Evolutionary conservation across 2,329 filamentous ascomycete species (phyloP).

Genomic region (Neofusicoccum cordaticola): DNA sequence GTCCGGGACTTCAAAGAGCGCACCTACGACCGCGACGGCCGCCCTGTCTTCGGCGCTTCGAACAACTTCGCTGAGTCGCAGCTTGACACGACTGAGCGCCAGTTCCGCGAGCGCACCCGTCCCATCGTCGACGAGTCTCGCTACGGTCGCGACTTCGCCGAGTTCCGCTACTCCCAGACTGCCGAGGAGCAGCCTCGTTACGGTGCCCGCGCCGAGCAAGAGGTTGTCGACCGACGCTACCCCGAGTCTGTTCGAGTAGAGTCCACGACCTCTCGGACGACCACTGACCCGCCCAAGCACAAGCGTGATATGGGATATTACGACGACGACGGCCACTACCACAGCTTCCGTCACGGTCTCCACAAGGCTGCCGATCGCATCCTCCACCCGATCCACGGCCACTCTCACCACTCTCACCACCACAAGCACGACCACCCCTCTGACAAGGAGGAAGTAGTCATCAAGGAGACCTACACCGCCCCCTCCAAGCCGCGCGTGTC

Average conservation of each 20-base stretch:
- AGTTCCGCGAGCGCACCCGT: conserved; percentile 63
- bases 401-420: conserved; percentile 50
- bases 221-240: conserved; percentile 38
- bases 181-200: conserved; percentile 21
- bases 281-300: conserved; percentile 51
- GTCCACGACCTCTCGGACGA: conserved; percentile 44
- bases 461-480: conserved; percentile 42
- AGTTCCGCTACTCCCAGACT: conserved; percentile 18
- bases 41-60: conserved; percentile 47
- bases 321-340: conserved; percentile 75
- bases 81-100: conserved; percentile 56
- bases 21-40: conserved; percentile 46
- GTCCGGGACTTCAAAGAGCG: conserved; percentile 54
- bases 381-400: conserved; percentile 60
- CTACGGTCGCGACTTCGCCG: conserved; percentile 24
- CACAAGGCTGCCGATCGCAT: conserved; percentile 65
- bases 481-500: conserved; percentile 33
- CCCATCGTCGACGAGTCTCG: conserved; percentile 48
- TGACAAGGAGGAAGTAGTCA: conserved; percentile 46
- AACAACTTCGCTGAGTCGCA: conserved; percentile 53
- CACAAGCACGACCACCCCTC: conserved; percentile 35
- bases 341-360: conserved; percentile 70
- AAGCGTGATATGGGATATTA: conserved; percentile 73
- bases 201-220: conserved; percentile 38
- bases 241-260: conserved; percentile 51